Base-by-base conservation (phyloP, 2,329 filamentous ascomycete genomes). In the Aspergillus spinulosporus region DNA sequence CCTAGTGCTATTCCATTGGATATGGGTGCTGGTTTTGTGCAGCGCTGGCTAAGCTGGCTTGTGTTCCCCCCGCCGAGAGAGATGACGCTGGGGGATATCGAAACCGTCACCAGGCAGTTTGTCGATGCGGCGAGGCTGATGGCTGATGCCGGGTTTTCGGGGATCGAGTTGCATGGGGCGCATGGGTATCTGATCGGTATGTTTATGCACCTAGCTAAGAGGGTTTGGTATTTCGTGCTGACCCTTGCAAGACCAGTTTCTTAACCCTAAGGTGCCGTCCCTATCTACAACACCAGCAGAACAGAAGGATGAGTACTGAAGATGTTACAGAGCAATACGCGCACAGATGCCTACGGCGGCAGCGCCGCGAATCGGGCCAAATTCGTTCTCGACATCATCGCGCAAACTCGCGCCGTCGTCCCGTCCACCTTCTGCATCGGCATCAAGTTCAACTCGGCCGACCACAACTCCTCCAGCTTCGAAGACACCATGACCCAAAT, bases 401-500 rank as follows among this genome's bases (percentile, higher is more conserved):
- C 55, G 2, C 73, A 76, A 49, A 75, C 75, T 32, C 73, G 78
- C 48, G 67, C 69, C 50, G 70, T 67, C 3, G 76, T 78, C 4
- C 76, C 77, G 0, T 21, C 70, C 1, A 70, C 68, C 1, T 81
- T 79, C 64, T 74, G 72, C 57, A 66, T 83, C 40, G 73, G 76
- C 36, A 75, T 82, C 49, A 82, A 83, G 63, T 65, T 82, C 44
- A 82, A 82, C 64, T 78, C 75, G 0, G 79, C 74, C 2, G 80
- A 82, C 54, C 75, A 79, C 62, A 68, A 61, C 60, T 68, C 69
- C 12, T 31, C 59, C 11, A 66, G 62, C n/a, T 69, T 70, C 15
- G 69, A 79, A 7, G 84, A 84, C 9, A 82, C 78, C 36, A 71
- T 88, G 39, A 79, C 82, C 55, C 86, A 89, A 65, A 74, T 87